phyloP scores from a whole-genome alignment of 176 grass and related monocot species.

The Coix lacrymajobi region DNA sequence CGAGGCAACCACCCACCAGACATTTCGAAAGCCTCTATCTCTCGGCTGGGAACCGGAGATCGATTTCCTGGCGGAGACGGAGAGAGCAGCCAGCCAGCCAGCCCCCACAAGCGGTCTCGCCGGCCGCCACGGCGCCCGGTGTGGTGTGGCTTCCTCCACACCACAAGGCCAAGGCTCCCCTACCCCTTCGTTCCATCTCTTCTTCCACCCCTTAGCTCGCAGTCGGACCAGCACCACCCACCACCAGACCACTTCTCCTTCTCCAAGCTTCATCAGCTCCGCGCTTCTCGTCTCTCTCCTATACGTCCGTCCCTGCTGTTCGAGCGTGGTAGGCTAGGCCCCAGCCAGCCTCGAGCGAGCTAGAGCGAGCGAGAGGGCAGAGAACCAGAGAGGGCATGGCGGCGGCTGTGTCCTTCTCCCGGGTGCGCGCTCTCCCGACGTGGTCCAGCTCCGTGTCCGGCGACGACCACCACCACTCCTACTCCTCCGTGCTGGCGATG shows the following conservation, averaged over 20 bases:
- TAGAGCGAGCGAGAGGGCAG: neutral
- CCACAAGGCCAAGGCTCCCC: constrained; percentile 11
- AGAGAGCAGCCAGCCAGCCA: neutral
- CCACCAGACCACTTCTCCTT: neutral
- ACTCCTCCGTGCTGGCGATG: neutral
- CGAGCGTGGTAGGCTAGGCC: neutral
- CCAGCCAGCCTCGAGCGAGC: neutral
- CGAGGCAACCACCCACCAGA: neutral
- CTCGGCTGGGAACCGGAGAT: neutral
- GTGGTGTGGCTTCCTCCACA: constrained; percentile 31
- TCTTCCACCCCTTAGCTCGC: neutral
- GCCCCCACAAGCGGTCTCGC: neutral
- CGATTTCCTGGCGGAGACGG: neutral
- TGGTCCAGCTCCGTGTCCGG: constrained; percentile 64
- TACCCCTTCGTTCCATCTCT: neutral
- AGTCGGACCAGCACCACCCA: neutral
- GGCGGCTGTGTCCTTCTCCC: constrained; percentile 19
- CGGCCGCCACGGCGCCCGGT: neutral
- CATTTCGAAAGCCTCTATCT: neutral
- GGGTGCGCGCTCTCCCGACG: constrained; percentile 32
- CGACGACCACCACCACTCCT: constrained; percentile 17
- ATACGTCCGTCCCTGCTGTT: neutral
- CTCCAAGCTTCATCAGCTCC: neutral
- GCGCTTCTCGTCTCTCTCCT: neutral
- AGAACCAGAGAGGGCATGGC: constrained; percentile 38